Evolutionary conservation across 2,329 filamentous ascomycete genomes (phyloP), one percentile per base, ranked within the genome.

Genomic region (Colletotrichum brevisporum): DNA sequence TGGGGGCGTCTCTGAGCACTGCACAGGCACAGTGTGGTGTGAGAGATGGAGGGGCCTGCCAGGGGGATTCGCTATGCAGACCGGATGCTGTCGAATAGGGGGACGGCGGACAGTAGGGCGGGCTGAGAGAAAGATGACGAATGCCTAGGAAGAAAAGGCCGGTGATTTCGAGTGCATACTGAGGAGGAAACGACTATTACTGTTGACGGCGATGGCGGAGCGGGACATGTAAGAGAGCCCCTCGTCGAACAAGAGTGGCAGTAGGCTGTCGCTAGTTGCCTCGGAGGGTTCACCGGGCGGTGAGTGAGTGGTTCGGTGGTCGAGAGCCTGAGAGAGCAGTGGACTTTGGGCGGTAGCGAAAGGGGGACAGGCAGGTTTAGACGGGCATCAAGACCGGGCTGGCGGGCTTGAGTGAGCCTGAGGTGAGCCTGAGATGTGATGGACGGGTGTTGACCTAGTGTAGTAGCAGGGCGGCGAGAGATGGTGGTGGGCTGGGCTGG

Each of bases 171-270:
- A 59, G 53, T 68, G 63, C 67, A 70, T 70, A 56, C 54, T 68
- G 64, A 54, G 45, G 63, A 67, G 63, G 51, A 61, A 56, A 69
- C 67, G 67, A 61, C 45, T 12, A 27, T 36, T 12, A 27, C 12
- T 36, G 63, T 61, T 61, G 56, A 55, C 67, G n/a, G 67, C 21
- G 51, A 67, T 69, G 63, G 45, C 56, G 57, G 31, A 10, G 31
- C 31, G 31, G 31, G 67, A 61, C 56, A 57, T 69, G 67, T 69
- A 67, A 67, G 67, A 67, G 67, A 67, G 55, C 31, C 66, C 62
- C 50, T 69, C 67, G 56, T 56, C 43, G 45, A 9, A 26, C 21
- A 26, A 18, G 43, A 54, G 52, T 39, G 27, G 45, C 24, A 53
- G 47, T 61, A 24, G 65, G 60, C 15, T 63, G 64, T 45, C 36